phyloP scores from a whole-genome alignment of 495 filamentous ascomycete genomes.

The Chaetomium cochliodes region DNA sequence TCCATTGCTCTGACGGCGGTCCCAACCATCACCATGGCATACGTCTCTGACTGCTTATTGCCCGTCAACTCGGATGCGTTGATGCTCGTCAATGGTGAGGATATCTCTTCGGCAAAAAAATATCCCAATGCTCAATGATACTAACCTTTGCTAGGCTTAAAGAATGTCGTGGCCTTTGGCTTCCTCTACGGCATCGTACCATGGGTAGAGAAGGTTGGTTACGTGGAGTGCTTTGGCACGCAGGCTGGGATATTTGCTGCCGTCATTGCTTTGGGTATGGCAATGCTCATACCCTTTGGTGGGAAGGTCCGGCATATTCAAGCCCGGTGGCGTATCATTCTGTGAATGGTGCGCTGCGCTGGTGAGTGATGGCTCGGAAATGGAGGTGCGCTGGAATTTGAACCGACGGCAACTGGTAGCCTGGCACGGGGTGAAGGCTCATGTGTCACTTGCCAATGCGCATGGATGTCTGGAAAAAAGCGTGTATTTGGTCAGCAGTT shows the following conservation, averaged over 20 bases:
- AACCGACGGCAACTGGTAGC: no score
- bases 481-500: no score
- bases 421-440: no score
- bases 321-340: constrained; percentile 35
- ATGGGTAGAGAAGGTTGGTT: constrained; percentile 52
- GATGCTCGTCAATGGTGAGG: constrained; percentile 40
- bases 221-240: constrained; percentile 51
- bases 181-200: constrained; percentile 40
- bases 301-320: constrained; percentile 34
- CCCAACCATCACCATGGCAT: constrained; percentile 38
- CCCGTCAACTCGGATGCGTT: constrained; percentile 38
- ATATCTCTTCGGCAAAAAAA: background rate
- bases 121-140: background rate
- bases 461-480: no score
- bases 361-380: background rate
- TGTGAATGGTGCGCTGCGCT: background rate
- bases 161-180: constrained; percentile 38
- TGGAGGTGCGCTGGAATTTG: no score
- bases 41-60: constrained; percentile 37
- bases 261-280: constrained; percentile 33
- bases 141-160: constrained; percentile 28
- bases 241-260: constrained; percentile 51
- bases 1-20: constrained; percentile 37
- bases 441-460: no score
- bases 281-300: constrained; percentile 35